These are phyloP conservation scores for Stereum hirsutum DNA, from an alignment of 1,284 basidiomycete species.

Conservation along the genomic window DNA sequence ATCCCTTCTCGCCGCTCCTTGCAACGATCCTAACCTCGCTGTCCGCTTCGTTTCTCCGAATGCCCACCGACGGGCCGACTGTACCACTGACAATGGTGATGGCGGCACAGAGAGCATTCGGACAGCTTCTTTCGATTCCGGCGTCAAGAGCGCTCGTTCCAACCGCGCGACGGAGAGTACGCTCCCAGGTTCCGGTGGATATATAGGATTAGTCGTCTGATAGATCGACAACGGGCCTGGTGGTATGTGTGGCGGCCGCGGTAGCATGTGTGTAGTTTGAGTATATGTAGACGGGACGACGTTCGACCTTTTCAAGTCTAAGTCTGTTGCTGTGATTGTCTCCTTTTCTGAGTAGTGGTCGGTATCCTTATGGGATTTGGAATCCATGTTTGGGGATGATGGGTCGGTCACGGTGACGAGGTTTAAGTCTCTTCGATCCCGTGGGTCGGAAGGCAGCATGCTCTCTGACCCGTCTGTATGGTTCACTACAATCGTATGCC, in stretches of 20 bases:
- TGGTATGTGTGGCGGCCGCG: slow-evolving; percentile 23
- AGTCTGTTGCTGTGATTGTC: too few relatives aligned
- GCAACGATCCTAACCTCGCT: slow-evolving; percentile 41
- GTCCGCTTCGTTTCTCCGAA: slow-evolving; percentile 3
- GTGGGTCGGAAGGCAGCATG: slow-evolving; percentile 37
- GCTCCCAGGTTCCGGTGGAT: slow-evolving; percentile 34
- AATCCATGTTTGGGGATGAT: neutral
- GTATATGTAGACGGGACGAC: slow-evolving; percentile 37
- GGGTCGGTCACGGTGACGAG: slow-evolving; percentile 28
- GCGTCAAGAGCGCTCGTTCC: slow-evolving; percentile 52
- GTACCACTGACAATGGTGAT: slow-evolving; percentile 4
- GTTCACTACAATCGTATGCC: slow-evolving; percentile 53
- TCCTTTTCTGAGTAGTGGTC: too few relatives aligned
- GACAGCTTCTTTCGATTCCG: slow-evolving; percentile 39
- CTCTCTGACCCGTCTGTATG: slow-evolving; percentile 56
- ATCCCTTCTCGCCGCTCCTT: slow-evolving; percentile 29
- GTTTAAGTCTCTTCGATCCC: slow-evolving; percentile 59
- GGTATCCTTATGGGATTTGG: neutral
- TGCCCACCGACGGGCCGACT: neutral
- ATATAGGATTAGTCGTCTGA: slow-evolving; percentile 69
- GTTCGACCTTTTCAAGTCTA: too few relatives aligned
- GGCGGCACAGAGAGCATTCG: slow-evolving; percentile 20
- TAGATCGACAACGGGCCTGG: slow-evolving; percentile 31
- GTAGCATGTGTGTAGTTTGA: slow-evolving; percentile 55
- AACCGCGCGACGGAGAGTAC: slow-evolving; percentile 50